phyloP scores from a whole-genome alignment of 2,329 filamentous ascomycete genomes.

The Pseudocercospora vitis region DNA sequence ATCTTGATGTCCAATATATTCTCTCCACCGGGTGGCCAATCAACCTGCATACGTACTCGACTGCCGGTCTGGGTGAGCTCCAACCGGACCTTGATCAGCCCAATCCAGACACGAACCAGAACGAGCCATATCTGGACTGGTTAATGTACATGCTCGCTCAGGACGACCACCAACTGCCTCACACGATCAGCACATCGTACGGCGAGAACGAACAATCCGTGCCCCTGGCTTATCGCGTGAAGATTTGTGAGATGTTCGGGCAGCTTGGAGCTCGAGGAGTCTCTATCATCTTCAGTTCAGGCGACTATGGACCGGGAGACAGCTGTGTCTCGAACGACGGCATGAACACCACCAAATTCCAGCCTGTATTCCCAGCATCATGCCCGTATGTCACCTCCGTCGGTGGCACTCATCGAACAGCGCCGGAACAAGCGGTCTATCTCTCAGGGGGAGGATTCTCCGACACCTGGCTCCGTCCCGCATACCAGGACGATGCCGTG shows the following conservation, averaged over 20 bases:
- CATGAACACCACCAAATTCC: slow-evolving; percentile 47
- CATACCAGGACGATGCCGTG: slow-evolving; percentile 46
- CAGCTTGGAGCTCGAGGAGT: slow-evolving; percentile 65
- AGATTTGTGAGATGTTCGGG: slow-evolving; percentile 63
- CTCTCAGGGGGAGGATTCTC: slow-evolving; percentile 47
- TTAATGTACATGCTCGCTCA: slow-evolving; percentile 58
- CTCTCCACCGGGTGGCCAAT: slow-evolving; percentile 56
- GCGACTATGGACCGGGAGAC: slow-evolving; percentile 59
- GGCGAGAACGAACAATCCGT: slow-evolving; percentile 65
- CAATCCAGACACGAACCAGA: slow-evolving; percentile 47
- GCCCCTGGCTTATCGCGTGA: slow-evolving; percentile 58
- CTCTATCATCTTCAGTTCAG: slow-evolving; percentile 61
- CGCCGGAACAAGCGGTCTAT: slow-evolving; percentile 44
- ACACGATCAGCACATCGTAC: slow-evolving; percentile 64
- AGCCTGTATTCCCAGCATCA: slow-evolving; percentile 48
- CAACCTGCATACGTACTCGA: slow-evolving; percentile 59
- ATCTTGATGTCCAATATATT: slow-evolving; percentile 64
- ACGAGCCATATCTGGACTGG: slow-evolving; percentile 67
- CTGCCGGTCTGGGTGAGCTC: slow-evolving; percentile 52
- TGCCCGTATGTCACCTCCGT: slow-evolving; percentile 52
- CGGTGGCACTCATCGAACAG: slow-evolving; percentile 43
- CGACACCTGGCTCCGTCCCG: slow-evolving; percentile 45
- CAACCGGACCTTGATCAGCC: slow-evolving; percentile 48
- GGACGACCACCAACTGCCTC: slow-evolving; percentile 56
- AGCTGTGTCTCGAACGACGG: slow-evolving; percentile 48